Evolutionary conservation across 176 grass and related monocot genomes (phyloP), one percentile per base, ranked within the genome.

Genomic region (Musa troglodytarum): DNA sequence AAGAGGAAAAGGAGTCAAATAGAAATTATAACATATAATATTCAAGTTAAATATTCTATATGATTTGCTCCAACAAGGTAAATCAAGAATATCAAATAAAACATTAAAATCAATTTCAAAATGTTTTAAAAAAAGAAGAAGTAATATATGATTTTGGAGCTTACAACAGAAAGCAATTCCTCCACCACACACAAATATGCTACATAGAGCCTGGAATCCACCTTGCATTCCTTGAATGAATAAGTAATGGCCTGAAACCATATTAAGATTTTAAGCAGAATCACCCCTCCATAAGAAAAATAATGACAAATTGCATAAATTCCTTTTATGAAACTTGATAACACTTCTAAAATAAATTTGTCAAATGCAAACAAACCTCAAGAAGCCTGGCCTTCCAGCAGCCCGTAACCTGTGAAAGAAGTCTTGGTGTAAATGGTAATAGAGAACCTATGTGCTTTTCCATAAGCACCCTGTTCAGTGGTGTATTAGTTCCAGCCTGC

Each of bases 191-290:
- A 58, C 22, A 74, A 57, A 74, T 74, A 74, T 58, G 21, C 11
- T 57, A 21, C 3, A 58, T 3, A 28, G n/a, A 74, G 8, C 12
- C 24, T 57, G 19, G 72, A 74, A 28, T 74, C 23, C 15, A 74
- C 52, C 51, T 34, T 55, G 52, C 72, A 74, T 56, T 74, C 72
- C 72, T 74, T 74, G 72, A 74, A 74, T 21, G 72, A 74, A 74
- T 19, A 56, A 10, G 72, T 74, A 74, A 74, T 58, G 25, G 72
- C 72, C 72, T 74, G 72, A 9, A 74, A 56, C 23, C 52, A 29
- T 19, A 74, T 58, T 56, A 54, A 74, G 24, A 3, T 29, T 19
- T 20, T 55, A 74, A 56, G 22, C 51, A 16, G 53, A 28, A 25
- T 17, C 20, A 62, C 15, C 26, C 65, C 34, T 65, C 10, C 25